Percentiles rank a stretch among this genome's conserved stretches.
Evolutionary conservation across 148 eudicot species (phyloP).

Genomic region (Limonium bicolor): DNA sequence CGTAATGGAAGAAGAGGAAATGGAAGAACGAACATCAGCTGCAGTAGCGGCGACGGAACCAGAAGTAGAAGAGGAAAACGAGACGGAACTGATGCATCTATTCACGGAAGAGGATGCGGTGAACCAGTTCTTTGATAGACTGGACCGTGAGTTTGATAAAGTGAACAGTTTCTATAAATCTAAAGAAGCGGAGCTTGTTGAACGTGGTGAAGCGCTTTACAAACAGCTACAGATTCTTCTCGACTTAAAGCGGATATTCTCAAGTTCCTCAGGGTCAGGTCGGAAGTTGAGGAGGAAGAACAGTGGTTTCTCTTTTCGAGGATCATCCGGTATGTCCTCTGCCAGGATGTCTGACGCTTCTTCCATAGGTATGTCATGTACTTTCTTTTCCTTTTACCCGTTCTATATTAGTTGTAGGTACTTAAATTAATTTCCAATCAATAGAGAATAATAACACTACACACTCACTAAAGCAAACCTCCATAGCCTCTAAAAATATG

Average conservation of each 20-base stretch:
- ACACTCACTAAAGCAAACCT: too few species aligned
- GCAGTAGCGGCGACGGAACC: background rate
- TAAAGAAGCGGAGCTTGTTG: slow-evolving; percentile 1
- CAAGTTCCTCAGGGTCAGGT: background rate
- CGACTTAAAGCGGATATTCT: background rate
- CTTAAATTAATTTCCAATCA: background rate
- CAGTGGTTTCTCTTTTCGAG: background rate
- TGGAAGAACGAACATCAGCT: slow-evolving; percentile 1
- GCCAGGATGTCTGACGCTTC: background rate
- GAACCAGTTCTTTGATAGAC: background rate
- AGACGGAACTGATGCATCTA: background rate
- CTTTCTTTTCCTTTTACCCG: background rate
- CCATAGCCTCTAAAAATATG: too few species aligned
- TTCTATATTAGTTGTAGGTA: background rate
- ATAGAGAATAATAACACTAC: too few species aligned
- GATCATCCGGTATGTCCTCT: background rate
- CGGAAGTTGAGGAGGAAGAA: too few species aligned
- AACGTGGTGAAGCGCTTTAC: background rate
- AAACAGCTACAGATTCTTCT: background rate
- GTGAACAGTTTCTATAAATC: background rate
- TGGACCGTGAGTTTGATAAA: background rate
- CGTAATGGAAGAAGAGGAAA: slow-evolving; percentile 5
- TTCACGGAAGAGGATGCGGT: background rate
- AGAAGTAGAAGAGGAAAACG: background rate
- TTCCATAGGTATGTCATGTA: background rate